A percentile compares a stretch with the other conserved stretches of the same genome.
phyloP scores from a whole-genome alignment of 2,329 filamentous ascomycete species.

The Botryotinia convoluta region DNA sequence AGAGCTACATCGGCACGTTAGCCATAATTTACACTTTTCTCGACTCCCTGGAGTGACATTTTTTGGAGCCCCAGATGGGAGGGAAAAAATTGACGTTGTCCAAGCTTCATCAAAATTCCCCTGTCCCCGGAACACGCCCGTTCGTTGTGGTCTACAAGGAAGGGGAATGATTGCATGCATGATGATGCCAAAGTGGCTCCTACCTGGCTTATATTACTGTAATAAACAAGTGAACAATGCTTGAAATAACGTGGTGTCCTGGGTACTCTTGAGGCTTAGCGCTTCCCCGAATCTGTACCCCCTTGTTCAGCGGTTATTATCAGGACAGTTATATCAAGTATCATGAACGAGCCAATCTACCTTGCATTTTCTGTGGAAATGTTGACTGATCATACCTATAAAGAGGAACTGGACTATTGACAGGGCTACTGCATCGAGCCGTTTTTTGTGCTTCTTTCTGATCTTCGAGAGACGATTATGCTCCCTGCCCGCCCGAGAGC shows the following conservation, averaged over 20 bases:
- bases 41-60: not conserved
- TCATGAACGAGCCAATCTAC: not conserved
- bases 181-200: slow-evolving; percentile 28
- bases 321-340: not conserved
- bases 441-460: slow-evolving; percentile 4
- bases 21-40: not conserved
- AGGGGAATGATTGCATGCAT: slow-evolving; percentile 27
- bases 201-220: slow-evolving; percentile 23
- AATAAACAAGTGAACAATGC: slow-evolving; percentile 21
- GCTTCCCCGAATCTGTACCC: slow-evolving; percentile 16
- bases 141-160: slow-evolving; percentile 6
- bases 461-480: slow-evolving; percentile 9
- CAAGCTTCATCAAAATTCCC: slow-evolving; percentile 24
- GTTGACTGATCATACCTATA: slow-evolving; percentile 2
- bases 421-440: slow-evolving; percentile 12
- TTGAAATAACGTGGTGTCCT: slow-evolving; percentile 28
- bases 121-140: slow-evolving; percentile 17
- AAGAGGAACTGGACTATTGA: slow-evolving; percentile 9
- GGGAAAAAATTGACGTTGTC: slow-evolving; percentile 20
- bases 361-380: not conserved
- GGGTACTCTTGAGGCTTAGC: slow-evolving; percentile 24
- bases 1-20: not conserved
- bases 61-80: not conserved
- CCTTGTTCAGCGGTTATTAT: slow-evolving; percentile 13
- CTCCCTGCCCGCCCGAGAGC: not conserved